Evolutionary conservation across 2,329 filamentous ascomycete genomes (phyloP).

Genomic region (Fusarium falciforme): DNA sequence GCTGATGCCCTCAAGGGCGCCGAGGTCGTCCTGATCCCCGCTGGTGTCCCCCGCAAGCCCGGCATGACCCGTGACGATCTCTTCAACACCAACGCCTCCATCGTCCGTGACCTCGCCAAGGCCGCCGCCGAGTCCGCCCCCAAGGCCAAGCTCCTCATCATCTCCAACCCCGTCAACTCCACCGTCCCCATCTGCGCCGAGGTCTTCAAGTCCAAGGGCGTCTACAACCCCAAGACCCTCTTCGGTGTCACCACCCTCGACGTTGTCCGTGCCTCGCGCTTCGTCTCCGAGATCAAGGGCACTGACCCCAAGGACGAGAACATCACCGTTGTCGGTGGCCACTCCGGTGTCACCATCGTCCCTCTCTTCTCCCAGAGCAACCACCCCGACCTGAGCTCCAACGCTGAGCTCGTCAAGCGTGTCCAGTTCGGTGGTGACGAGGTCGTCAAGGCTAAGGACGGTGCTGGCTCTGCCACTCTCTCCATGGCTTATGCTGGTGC

Average conservation of each 20-base stretch:
- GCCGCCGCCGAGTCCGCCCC: constrained; percentile 88
- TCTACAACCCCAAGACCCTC: constrained; percentile 99
- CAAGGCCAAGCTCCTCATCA: constrained; percentile 95
- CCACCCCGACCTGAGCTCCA: constrained; percentile 84
- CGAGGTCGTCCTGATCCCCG: constrained; percentile 96
- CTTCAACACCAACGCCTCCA: constrained; percentile 99
- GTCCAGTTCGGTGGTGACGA: constrained; percentile 99
- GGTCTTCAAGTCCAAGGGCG: constrained; percentile 93
- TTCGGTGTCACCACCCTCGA: constrained; percentile 99
- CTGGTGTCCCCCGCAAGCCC: constrained; percentile 98
- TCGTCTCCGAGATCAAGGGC: constrained; percentile 93
- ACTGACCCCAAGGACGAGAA: constrained; percentile 93
- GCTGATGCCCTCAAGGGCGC: constrained; percentile 83
- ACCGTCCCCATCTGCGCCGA: constrained; percentile 98
- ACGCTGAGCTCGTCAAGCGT: constrained; percentile 86
- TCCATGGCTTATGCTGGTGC: constrained; percentile 98
- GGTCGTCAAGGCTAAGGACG: constrained; percentile 99
- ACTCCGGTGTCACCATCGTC: constrained; percentile 98
- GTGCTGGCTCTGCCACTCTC: constrained; percentile 94
- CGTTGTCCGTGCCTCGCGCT: constrained; percentile 96
- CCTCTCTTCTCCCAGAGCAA: constrained; percentile 95
- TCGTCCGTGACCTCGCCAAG: constrained; percentile 98
- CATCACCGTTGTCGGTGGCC: constrained; percentile 95
- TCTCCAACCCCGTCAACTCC: constrained; percentile 99
- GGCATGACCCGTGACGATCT: constrained; percentile 99